Conservation (phyloP, 768 basidiomycete genomes). For the Tricholoma flavovirens region DNA sequence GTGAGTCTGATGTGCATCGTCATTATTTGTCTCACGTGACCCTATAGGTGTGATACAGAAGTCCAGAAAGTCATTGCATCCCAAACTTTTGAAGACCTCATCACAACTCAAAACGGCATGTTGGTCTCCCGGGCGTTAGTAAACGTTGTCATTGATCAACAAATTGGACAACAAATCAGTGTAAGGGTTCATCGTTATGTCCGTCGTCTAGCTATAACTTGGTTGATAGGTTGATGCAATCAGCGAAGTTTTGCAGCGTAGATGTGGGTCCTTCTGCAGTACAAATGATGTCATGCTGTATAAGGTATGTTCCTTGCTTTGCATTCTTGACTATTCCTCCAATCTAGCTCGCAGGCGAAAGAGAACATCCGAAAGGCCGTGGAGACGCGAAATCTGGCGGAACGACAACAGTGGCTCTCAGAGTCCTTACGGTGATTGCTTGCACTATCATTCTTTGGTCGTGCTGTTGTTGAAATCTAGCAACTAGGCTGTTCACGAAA, state of each 20-base stretch:
- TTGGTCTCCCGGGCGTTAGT: slow-evolving; percentile 86
- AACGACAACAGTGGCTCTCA: slow-evolving; percentile 72
- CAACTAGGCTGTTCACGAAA: slow-evolving; percentile 74
- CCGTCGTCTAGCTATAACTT: slow-evolving; percentile 6
- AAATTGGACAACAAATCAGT: slow-evolving; percentile 94
- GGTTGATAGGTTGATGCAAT: slow-evolving; percentile 85
- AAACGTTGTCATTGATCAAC: slow-evolving; percentile 95
- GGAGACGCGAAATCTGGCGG: slow-evolving; percentile 66
- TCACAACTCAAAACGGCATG: slow-evolving; percentile 81
- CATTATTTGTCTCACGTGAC: slow-evolving; percentile 3
- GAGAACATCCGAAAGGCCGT: slow-evolving; percentile 91
- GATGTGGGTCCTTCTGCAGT: slow-evolving; percentile 97
- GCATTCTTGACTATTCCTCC: neutral
- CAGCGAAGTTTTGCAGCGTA: slow-evolving; percentile 88
- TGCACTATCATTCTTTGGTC: neutral
- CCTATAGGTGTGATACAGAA: slow-evolving; percentile 61
- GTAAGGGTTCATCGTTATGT: slow-evolving; percentile 40
- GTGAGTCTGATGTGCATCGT: slow-evolving; percentile 38
- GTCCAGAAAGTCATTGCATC: slow-evolving; percentile 62
- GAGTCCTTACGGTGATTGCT: slow-evolving; percentile 78
- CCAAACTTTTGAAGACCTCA: slow-evolving; percentile 81
- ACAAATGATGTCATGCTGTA: slow-evolving; percentile 97
- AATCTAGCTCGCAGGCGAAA: slow-evolving; percentile 57
- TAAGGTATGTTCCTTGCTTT: slow-evolving; percentile 52
- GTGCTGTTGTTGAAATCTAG: slow-evolving; percentile 5